These are phyloP conservation scores for Ustilago hordei DNA, from an alignment of 1,284 basidiomycete species.

Conservation along the genomic window DNA sequence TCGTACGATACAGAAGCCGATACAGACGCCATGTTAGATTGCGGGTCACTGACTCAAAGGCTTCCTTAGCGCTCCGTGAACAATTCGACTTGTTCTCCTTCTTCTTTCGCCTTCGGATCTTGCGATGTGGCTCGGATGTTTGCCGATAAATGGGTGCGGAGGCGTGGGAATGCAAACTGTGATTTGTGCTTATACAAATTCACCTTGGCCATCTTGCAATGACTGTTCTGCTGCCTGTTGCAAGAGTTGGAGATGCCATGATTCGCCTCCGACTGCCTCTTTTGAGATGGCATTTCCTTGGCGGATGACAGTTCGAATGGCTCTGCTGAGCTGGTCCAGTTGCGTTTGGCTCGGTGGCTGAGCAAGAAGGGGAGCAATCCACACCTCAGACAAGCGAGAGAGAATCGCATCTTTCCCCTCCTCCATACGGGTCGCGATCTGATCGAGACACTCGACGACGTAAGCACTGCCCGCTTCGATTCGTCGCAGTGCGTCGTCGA, in stretches of 20 bases:
- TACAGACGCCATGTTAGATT: no score
- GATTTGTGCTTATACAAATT: constrained; percentile 29
- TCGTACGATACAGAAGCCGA: no score
- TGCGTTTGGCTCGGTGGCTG: constrained; percentile 9
- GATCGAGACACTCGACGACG: constrained; percentile 15
- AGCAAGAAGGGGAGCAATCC: constrained; percentile 15
- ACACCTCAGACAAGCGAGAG: constrained; percentile 25
- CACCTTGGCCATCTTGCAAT: constrained; percentile 43
- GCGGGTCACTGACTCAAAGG: background rate
- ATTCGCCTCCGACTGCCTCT: constrained; percentile 26
- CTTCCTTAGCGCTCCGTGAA: no score
- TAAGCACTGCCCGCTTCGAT: constrained; percentile 17
- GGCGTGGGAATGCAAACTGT: background rate
- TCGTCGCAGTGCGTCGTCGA: constrained; percentile 17
- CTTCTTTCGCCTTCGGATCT: background rate
- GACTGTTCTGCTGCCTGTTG: constrained; percentile 40
- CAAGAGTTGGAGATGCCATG: constrained; percentile 39
- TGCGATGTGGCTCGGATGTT: background rate
- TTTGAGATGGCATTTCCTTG: constrained; percentile 16
- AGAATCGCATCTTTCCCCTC: constrained; percentile 24
- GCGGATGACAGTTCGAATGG: constrained; percentile 10
- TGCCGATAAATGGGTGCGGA: background rate
- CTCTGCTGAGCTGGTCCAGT: constrained; percentile 4
- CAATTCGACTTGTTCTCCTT: background rate
- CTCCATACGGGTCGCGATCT: constrained; percentile 20